These are phyloP conservation scores for Lactuca saligna DNA, from an alignment of 129 eudicot species.

Conservation along the genomic window DNA sequence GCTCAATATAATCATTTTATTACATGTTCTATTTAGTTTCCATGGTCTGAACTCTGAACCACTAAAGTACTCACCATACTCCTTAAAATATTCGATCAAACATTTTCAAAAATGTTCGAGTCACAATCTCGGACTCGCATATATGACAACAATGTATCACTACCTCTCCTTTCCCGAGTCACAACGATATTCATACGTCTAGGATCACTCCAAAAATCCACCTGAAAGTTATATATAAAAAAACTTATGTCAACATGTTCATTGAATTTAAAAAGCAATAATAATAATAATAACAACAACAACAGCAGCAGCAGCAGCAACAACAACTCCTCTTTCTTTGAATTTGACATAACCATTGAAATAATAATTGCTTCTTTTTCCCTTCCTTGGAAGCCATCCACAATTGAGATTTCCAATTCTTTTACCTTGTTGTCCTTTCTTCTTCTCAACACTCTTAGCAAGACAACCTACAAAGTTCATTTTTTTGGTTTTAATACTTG, in stretches of 20 bases:
- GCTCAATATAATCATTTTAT: no score
- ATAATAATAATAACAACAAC: neutral
- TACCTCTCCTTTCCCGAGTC: constrained; percentile 81
- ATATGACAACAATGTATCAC: constrained; percentile 65
- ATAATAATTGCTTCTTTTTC: constrained; percentile 96
- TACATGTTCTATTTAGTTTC: constrained; percentile 15
- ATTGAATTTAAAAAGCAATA: neutral
- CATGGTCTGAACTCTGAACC: constrained; percentile 69
- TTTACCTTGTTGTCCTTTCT: constrained; percentile 65
- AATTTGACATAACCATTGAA: constrained; percentile 95
- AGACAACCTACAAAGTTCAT: constrained; percentile 58
- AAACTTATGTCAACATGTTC: constrained; percentile 1
- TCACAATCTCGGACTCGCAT: constrained; percentile 94
- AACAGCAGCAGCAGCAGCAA: no score
- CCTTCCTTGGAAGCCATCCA: constrained; percentile 98
- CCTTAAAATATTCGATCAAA: constrained; percentile 86
- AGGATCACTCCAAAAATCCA: constrained; percentile 89
- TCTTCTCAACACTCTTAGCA: constrained; percentile 61
- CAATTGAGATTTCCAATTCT: constrained; percentile 87
- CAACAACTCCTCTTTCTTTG: constrained; percentile 98
- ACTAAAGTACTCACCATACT: constrained; percentile 90
- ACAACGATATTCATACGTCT: constrained; percentile 99
- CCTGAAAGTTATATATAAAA: constrained; percentile 39
- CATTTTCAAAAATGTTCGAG: constrained; percentile 87
- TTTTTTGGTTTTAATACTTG: no score